These are phyloP conservation scores for Chalciporus pseudorubinellus DNA, from an alignment of 768 basidiomycete species.

Conservation along the genomic window DNA sequence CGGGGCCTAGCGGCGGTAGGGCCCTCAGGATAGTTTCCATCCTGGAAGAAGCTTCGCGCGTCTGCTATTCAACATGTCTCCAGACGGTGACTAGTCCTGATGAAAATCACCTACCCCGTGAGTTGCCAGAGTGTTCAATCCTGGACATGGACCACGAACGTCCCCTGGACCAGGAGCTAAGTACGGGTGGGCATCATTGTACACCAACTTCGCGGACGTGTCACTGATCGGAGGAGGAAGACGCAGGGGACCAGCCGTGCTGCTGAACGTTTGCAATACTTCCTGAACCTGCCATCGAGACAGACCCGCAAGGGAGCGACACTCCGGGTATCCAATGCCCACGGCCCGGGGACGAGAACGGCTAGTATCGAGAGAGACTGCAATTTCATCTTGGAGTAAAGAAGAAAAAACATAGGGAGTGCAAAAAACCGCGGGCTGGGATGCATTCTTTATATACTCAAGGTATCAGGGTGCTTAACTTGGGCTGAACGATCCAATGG, in stretches of 20 bases:
- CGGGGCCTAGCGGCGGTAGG: too few species aligned
- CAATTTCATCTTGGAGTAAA: too few species aligned
- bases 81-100: too few species aligned
- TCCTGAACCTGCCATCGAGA: conserved; percentile 14
- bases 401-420: too few species aligned
- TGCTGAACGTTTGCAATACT: conserved; percentile 12
- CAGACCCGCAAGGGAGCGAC: conserved; percentile 22
- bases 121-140: conserved; percentile 25
- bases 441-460: too few species aligned
- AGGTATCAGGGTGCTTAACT: too few species aligned
- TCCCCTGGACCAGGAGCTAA: conserved; percentile 13
- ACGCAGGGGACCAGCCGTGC: conserved; percentile 22
- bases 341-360: conserved; percentile 5
- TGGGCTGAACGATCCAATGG: too few species aligned
- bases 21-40: too few species aligned
- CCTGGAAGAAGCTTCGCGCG: too few species aligned
- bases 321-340: too few species aligned
- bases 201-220: conserved; percentile 23
- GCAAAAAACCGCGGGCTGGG: too few species aligned
- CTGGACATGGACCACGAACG: conserved; percentile 26
- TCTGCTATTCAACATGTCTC: too few species aligned
- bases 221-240: conserved; percentile 22
- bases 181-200: conserved; percentile 20
- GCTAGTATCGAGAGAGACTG: background rate
- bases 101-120: conserved; percentile 23